Evolutionary conservation across 1,284 basidiomycete genomes (phyloP).

Genomic region (Ceratobasidium sp.): DNA sequence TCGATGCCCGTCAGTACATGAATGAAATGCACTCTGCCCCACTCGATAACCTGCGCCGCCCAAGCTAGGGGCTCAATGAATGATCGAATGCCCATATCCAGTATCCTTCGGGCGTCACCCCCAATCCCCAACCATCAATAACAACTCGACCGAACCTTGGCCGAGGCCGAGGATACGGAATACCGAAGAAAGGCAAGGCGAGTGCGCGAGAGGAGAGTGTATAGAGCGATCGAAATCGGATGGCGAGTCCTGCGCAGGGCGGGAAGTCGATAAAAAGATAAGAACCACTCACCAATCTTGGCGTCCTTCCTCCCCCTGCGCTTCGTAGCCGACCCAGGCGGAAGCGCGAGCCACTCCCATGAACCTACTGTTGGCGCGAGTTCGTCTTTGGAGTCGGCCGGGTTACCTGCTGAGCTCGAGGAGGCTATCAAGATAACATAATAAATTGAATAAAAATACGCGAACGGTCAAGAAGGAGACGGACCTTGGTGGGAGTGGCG

Average conservation of each 20-base stretch:
- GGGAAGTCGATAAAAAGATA: not conserved
- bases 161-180: not conserved
- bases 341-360: slow-evolving; percentile 83
- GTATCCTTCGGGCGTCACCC: not conserved
- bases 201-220: not conserved
- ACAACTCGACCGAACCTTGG: not conserved
- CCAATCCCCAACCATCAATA: not conserved
- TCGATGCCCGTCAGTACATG: not conserved
- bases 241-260: not conserved
- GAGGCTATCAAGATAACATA: slow-evolving; percentile 27
- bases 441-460: not conserved
- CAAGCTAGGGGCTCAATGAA: not conserved
- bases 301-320: slow-evolving; percentile 82
- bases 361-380: slow-evolving; percentile 64
- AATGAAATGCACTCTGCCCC: not conserved
- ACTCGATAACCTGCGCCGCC: not conserved
- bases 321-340: slow-evolving; percentile 81
- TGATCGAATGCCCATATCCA: not conserved
- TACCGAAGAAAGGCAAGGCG: not conserved
- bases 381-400: not conserved
- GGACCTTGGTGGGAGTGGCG: slow-evolving; percentile 42
- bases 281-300: slow-evolving; percentile 72
- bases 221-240: no score
- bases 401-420: slow-evolving; percentile 37
- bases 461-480: slow-evolving; percentile 40